Percentiles rank a stretch among this genome's conserved stretches.
Conservation (phyloP, 768 basidiomycete species). For the Leccinum subgranulosum region DNA sequence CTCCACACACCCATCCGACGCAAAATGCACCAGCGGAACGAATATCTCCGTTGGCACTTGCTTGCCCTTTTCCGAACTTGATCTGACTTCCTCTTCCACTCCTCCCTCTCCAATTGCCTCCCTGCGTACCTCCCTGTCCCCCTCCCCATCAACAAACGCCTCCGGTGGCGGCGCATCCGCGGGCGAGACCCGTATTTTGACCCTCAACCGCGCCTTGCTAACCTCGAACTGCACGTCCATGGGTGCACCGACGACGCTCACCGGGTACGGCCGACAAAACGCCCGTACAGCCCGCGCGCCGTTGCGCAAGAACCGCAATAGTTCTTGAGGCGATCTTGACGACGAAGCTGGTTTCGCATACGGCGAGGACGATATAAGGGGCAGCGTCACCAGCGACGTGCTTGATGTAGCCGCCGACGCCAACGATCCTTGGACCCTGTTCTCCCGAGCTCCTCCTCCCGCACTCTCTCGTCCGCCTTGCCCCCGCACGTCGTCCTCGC, state of each 20-base stretch:
- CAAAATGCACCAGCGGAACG: slow-evolving; percentile 88
- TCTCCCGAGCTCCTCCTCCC: neutral
- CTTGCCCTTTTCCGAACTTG: slow-evolving; percentile 4
- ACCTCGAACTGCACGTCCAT: slow-evolving; percentile 74
- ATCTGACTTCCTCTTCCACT: neutral
- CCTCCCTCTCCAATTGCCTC: no score
- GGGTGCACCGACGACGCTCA: slow-evolving; percentile 67
- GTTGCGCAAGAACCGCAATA: slow-evolving; percentile 68
- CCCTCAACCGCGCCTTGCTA: slow-evolving; percentile 61
- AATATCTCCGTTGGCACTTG: slow-evolving; percentile 81
- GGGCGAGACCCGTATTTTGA: slow-evolving; percentile 58
- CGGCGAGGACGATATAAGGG: slow-evolving; percentile 10
- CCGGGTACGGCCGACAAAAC: slow-evolving; percentile 82
- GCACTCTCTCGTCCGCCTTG: neutral
- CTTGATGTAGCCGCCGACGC: slow-evolving; percentile 15
- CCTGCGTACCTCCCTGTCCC: neutral
- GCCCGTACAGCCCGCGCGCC: slow-evolving; percentile 84
- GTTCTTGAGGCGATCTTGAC: slow-evolving; percentile 9
- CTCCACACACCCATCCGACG: slow-evolving; percentile 38
- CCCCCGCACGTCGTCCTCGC: slow-evolving; percentile 59
- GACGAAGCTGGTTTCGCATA: neutral
- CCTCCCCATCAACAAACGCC: neutral
- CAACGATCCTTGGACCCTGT: neutral
- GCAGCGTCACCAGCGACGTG: slow-evolving; percentile 19
- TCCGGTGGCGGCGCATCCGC: slow-evolving; percentile 44